These are phyloP conservation scores for Metarhizium robertsii DNA, from an alignment of 2,329 filamentous ascomycete species.

Conservation along the genomic window DNA sequence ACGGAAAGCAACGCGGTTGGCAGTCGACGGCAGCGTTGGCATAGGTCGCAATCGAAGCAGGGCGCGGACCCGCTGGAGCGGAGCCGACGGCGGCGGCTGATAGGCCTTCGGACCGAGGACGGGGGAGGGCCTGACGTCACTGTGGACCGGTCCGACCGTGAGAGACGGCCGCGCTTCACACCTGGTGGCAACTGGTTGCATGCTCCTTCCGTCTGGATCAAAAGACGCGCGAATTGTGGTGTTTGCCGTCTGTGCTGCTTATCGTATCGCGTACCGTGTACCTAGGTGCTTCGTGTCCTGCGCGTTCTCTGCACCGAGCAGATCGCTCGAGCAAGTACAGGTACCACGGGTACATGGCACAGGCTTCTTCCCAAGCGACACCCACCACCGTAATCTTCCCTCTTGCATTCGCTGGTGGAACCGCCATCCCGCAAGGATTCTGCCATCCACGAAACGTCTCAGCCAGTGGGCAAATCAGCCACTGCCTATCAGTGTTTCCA, in stretches of 20 bases:
- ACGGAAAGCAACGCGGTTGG: not conserved
- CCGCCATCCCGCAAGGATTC: not conserved
- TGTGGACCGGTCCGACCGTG: constrained; percentile 9
- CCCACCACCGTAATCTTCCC: not conserved
- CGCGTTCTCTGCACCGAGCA: no score
- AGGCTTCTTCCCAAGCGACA: constrained; percentile 1
- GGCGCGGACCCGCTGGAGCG: constrained; percentile 8
- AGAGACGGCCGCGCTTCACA: not conserved
- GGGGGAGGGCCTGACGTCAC: constrained; percentile 20
- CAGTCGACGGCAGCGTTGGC: not conserved
- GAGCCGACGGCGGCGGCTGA: constrained; percentile 18
- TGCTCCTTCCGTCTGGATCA: no score
- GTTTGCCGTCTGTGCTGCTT: not conserved
- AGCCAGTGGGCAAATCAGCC: not conserved
- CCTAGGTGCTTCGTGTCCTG: not conserved
- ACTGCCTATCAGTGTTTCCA: no score
- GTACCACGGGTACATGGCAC: not conserved
- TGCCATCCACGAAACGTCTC: not conserved
- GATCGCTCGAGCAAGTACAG: not conserved
- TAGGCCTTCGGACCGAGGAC: constrained; percentile 16
- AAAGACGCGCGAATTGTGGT: not conserved
- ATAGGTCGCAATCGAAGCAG: not conserved
- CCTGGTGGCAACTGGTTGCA: no score
- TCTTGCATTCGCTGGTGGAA: not conserved
- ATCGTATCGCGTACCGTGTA: not conserved